Conservation (phyloP, 2,329 filamentous ascomycete genomes). For the Nigrospora oryzae region DNA sequence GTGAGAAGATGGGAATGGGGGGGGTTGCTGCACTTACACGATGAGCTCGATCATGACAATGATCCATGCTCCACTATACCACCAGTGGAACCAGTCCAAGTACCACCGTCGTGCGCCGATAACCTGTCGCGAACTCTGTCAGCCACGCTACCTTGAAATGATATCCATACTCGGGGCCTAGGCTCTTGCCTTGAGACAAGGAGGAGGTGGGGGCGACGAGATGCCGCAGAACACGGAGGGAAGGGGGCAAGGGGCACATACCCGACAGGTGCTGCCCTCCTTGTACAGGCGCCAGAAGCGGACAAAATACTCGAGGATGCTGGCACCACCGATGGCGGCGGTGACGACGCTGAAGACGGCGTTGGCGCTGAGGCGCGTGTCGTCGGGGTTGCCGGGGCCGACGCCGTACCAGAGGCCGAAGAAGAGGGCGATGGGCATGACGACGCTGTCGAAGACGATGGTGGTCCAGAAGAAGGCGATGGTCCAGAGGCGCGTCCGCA, state of each 20-base stretch:
- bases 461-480: constrained; percentile 52
- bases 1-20: too few relatives aligned
- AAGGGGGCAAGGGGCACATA: constrained; percentile 31
- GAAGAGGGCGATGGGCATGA: constrained; percentile 50
- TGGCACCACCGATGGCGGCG: constrained; percentile 38
- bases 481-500: constrained; percentile 33
- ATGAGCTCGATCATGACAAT: constrained; percentile 49
- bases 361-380: constrained; percentile 11
- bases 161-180: too few relatives aligned
- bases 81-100: constrained; percentile 51
- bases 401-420: constrained; percentile 48
- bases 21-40: constrained; percentile 18
- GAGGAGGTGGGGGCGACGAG: too few relatives aligned
- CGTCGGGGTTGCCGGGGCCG: constrained; percentile 18
- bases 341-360: constrained; percentile 42
- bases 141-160: too few relatives aligned
- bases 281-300: constrained; percentile 43
- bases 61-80: constrained; percentile 43
- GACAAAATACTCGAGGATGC: constrained; percentile 42
- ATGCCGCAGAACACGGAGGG: constrained; percentile 20
- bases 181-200: too few relatives aligned
- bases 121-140: background rate
- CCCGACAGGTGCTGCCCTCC: constrained; percentile 42
- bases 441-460: constrained; percentile 48
- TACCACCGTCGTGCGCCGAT: constrained; percentile 18